Evolutionary conservation across 2,329 filamentous ascomycete species (phyloP).

Genomic region (Rutstroemia sp.): DNA sequence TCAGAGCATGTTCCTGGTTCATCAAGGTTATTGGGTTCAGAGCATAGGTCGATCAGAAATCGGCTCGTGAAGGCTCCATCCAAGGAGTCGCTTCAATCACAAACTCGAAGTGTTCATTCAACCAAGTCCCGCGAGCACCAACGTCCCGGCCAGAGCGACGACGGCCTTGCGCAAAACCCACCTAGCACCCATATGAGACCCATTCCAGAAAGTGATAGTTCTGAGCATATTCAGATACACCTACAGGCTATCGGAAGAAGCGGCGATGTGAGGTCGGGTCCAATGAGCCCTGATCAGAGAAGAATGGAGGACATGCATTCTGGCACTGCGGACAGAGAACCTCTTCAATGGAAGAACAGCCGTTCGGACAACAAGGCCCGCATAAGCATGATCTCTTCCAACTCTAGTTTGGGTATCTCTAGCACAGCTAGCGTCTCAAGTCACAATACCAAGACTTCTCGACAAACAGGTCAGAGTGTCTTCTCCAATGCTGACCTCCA

Average conservation of each 20-base stretch:
- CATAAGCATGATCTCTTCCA: conserved; percentile 1
- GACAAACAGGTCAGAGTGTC: conserved; percentile 22
- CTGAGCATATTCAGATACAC: conserved; percentile 7
- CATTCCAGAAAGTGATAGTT: conserved; percentile 22
- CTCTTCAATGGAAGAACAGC: conserved; percentile 26
- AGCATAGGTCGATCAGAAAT: conserved; percentile 12
- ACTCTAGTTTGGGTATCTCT: conserved; percentile 14
- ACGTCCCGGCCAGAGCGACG: background rate
- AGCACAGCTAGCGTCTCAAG: conserved; percentile 28
- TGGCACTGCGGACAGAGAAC: conserved; percentile 1
- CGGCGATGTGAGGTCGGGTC: background rate
- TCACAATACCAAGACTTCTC: conserved; percentile 27
- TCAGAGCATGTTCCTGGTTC: conserved; percentile 8
- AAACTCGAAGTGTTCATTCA: conserved; percentile 19
- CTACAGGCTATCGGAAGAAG: background rate
- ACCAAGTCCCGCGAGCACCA: conserved; percentile 14
- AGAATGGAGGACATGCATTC: conserved; percentile 4
- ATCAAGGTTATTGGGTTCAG: conserved; percentile 5
- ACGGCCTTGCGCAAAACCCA: background rate
- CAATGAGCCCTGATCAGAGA: background rate
- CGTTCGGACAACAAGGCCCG: conserved; percentile 11
- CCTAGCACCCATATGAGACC: conserved; percentile 18
- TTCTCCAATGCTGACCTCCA: conserved; percentile 26
- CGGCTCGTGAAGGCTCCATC: conserved; percentile 22
- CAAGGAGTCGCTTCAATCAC: conserved; percentile 24